A percentile compares a stretch with the other conserved stretches of the same genome.
Evolutionary conservation across 306 rosid genomes (phyloP).

Genomic region (Styphnolobium japonicum): DNA sequence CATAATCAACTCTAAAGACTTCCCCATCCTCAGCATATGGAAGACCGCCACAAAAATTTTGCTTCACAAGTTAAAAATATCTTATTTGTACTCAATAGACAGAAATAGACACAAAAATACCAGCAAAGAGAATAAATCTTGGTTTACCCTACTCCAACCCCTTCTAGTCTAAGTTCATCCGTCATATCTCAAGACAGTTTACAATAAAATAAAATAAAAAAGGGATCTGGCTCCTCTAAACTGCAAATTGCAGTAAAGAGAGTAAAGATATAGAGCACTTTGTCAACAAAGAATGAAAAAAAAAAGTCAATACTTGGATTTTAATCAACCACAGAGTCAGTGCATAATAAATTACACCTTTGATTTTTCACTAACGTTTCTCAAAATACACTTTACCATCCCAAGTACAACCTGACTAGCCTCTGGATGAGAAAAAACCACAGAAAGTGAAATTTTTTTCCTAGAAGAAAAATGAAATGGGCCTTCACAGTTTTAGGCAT

Average conservation of each 20-base stretch:
- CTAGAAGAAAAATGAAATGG: background rate
- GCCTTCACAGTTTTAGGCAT: background rate
- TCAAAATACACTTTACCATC: background rate
- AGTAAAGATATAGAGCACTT: background rate
- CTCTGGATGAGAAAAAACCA: background rate
- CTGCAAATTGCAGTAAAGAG: background rate
- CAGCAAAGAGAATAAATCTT: background rate
- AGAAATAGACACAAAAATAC: background rate
- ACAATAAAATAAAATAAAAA: too few species aligned
- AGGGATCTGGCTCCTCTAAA: background rate
- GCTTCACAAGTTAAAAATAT: constrained; percentile 22
- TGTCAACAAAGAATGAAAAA: background rate
- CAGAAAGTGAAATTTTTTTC: background rate
- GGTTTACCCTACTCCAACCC: background rate
- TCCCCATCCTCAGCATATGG: constrained; percentile 38
- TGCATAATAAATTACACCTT: background rate
- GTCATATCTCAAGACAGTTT: background rate
- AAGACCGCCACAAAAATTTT: constrained; percentile 36
- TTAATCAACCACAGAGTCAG: background rate
- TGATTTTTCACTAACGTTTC: background rate
- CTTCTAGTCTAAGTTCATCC: background rate
- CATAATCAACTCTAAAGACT: constrained; percentile 39
- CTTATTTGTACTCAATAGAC: background rate
- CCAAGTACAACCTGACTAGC: background rate
- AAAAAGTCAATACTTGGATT: background rate